Evolutionary conservation across 1,139 yeast species (phyloP).

Genomic region (Debaryomyces fabryi): DNA sequence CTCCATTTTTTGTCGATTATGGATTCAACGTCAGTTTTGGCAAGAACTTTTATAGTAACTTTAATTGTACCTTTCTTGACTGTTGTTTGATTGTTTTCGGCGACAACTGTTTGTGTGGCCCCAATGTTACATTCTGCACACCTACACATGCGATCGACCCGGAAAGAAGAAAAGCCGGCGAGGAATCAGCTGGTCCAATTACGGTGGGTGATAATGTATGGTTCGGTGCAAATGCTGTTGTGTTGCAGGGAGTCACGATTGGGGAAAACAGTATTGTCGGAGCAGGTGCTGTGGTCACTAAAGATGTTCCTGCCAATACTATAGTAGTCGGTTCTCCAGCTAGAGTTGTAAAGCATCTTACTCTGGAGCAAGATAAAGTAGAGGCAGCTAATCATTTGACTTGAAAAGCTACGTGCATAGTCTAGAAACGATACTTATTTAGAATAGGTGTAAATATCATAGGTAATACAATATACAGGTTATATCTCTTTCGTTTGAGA

Average conservation of each 20-base stretch:
- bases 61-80: conserved; percentile 60
- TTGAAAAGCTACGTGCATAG: neutral
- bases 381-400: conserved; percentile 2
- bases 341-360: conserved; percentile 40
- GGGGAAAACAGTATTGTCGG: conserved; percentile 68
- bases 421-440: neutral
- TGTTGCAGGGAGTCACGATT: conserved; percentile 67
- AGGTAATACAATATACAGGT: neutral
- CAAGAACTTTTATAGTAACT: conserved; percentile 54
- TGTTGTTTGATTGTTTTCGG: conserved; percentile 66
- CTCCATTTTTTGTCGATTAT: conserved; percentile 60
- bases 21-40: conserved; percentile 59
- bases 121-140: conserved; percentile 60
- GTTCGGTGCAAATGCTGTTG: conserved; percentile 59
- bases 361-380: conserved; percentile 14
- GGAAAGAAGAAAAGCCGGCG: conserved; percentile 40
- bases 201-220: conserved; percentile 65
- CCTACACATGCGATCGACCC: conserved; percentile 69
- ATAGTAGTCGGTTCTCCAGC: conserved; percentile 68
- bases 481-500: neutral
- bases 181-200: conserved; percentile 59
- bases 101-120: conserved; percentile 61
- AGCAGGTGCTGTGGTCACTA: conserved; percentile 66
- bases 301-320: conserved; percentile 52
- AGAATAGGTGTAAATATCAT: neutral